A percentile compares a stretch with the other conserved stretches of the same genome.
Evolutionary conservation across 768 basidiomycete species (phyloP).

Genomic region (Phylloporus arenicola): DNA sequence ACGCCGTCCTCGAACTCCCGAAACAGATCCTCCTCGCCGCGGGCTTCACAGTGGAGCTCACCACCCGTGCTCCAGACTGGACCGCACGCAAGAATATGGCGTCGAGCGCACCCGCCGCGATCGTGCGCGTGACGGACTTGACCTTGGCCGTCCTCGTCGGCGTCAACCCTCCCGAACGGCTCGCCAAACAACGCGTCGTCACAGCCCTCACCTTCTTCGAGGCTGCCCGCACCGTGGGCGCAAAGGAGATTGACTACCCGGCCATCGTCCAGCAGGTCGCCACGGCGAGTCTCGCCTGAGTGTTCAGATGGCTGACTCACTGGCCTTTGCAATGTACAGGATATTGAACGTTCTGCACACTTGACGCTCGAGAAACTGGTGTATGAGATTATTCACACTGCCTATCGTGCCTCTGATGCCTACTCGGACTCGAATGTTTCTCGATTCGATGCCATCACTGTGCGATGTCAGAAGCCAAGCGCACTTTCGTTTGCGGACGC

Average conservation of each 20-base stretch:
- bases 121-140: constrained; percentile 43
- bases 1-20: constrained; percentile 40
- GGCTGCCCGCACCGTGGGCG: constrained; percentile 4
- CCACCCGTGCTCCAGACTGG: constrained; percentile 9
- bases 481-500: constrained; percentile 64
- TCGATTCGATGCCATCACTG: constrained; percentile 39
- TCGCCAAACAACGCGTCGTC: constrained; percentile 58
- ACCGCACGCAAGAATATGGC: too few species aligned
- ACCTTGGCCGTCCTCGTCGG: constrained; percentile 57
- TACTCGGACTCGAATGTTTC: constrained; percentile 12
- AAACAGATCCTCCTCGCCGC: constrained; percentile 51
- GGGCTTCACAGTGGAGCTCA: constrained; percentile 38
- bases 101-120: constrained; percentile 9
- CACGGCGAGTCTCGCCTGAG: constrained; percentile 9
- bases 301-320: too few species aligned
- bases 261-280: constrained; percentile 32
- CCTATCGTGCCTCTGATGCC: constrained; percentile 56
- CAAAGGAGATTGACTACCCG: constrained; percentile 32
- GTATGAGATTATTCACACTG: constrained; percentile 45
- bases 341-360: constrained; percentile 7
- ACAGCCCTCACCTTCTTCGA: constrained; percentile 47
- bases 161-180: constrained; percentile 63
- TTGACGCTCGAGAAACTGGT: constrained; percentile 22
- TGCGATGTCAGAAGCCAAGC: constrained; percentile 62
- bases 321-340: not conserved